These are phyloP conservation scores for Venturia nashicola DNA, from an alignment of 2,329 filamentous ascomycete genomes.

Conservation along the genomic window DNA sequence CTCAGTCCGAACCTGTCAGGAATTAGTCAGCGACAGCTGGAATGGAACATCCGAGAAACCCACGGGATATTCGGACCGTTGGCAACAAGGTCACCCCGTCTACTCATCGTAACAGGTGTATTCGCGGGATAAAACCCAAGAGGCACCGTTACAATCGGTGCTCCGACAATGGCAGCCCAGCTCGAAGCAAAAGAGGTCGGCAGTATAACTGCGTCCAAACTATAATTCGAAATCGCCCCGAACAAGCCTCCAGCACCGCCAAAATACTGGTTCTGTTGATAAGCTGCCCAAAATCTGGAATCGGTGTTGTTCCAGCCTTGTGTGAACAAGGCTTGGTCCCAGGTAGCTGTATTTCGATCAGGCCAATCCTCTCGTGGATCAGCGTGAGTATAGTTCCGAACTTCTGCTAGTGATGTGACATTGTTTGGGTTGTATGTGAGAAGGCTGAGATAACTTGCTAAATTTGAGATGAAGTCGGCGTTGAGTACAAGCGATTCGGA, in stretches of 20 bases:
- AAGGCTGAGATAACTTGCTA: conserved; percentile 44
- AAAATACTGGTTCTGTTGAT: conserved; percentile 39
- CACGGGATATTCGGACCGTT: conserved; percentile 39
- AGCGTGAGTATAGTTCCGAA: conserved; percentile 43
- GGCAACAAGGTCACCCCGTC: conserved; percentile 38
- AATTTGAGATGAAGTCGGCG: conserved; percentile 47
- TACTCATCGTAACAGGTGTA: conserved; percentile 33
- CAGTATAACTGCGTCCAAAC: conserved; percentile 49
- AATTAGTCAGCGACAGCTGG: no score
- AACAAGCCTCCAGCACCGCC: conserved; percentile 49
- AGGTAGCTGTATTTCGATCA: conserved; percentile 43
- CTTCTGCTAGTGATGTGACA: conserved; percentile 38
- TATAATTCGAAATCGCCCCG: conserved; percentile 44
- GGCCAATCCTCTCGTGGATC: conserved; percentile 47
- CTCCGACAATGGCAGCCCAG: conserved; percentile 44
- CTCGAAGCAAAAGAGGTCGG: conserved; percentile 38
- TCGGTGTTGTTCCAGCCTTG: conserved; percentile 44
- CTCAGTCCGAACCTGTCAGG: no score
- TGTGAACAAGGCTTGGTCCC: conserved; percentile 39
- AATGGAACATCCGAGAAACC: no score
- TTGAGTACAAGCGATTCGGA: conserved; percentile 35
- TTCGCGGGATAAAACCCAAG: conserved; percentile 43
- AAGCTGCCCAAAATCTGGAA: conserved; percentile 44
- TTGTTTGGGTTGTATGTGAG: conserved; percentile 46
- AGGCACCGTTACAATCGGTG: conserved; percentile 51